phyloP scores from a whole-genome alignment of 208 protist species.

The Trypanosoma platydactyli region DNA sequence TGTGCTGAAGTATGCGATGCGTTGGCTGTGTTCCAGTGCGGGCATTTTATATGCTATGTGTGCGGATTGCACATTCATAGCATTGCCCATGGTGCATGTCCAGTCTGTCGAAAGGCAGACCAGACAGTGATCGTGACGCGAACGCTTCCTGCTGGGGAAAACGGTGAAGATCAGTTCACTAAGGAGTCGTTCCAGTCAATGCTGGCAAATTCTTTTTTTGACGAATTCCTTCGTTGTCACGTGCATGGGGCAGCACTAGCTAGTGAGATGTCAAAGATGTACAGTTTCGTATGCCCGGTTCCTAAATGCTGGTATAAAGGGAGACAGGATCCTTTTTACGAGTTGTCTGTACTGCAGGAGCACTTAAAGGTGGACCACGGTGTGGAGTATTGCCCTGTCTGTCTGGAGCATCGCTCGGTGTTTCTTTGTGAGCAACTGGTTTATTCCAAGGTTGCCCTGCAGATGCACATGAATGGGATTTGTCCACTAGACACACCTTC shows the following conservation, averaged over 20 bases:
- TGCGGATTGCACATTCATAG: slow-evolving; percentile 84
- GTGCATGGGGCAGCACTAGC: slow-evolving; percentile 57
- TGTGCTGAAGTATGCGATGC: slow-evolving; percentile 69
- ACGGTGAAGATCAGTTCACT: slow-evolving; percentile 57
- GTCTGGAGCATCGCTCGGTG: slow-evolving; percentile 59
- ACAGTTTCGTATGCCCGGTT: slow-evolving; percentile 70
- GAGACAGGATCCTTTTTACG: slow-evolving; percentile 75
- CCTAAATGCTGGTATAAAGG: slow-evolving; percentile 64
- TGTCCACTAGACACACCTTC: slow-evolving; percentile 56
- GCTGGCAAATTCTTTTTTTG: slow-evolving; percentile 26
- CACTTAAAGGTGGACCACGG: slow-evolving; percentile 73
- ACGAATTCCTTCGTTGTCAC: slow-evolving; percentile 52
- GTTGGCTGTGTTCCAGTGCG: slow-evolving; percentile 77
- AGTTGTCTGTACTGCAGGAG: slow-evolving; percentile 53
- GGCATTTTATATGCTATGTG: slow-evolving; percentile 80
- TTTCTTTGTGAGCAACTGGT: slow-evolving; percentile 88
- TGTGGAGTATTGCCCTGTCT: slow-evolving; percentile 73
- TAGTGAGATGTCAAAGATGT: slow-evolving; percentile 67
- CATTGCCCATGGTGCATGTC: slow-evolving; percentile 52
- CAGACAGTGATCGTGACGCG: slow-evolving; percentile 55
- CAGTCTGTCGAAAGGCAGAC: slow-evolving; percentile 62
- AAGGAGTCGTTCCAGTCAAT: slow-evolving; percentile 51
- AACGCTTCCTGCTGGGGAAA: slow-evolving; percentile 27
- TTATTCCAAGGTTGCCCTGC: slow-evolving; percentile 48
- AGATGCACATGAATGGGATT: slow-evolving; percentile 61